Conservation (phyloP, 116 monocot species). For the Zostera marina region DNA sequence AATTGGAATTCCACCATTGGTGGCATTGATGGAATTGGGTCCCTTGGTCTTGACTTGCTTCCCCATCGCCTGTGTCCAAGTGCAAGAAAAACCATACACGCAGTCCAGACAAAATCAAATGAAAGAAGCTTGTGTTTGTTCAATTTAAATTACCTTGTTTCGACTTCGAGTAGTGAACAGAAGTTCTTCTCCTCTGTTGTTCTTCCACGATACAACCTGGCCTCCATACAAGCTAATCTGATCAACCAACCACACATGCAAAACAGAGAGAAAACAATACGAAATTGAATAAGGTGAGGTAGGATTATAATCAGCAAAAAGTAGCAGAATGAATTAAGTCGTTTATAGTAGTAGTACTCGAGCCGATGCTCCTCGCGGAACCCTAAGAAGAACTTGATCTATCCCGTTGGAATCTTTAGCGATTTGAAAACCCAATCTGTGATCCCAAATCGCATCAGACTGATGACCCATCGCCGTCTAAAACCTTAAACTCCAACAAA, state of each 20-base stretch:
- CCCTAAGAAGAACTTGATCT: constrained; percentile 47
- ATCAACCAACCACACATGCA: neutral
- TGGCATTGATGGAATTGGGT: no score
- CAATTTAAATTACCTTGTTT: no score
- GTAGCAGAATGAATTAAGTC: neutral
- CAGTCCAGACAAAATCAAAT: neutral
- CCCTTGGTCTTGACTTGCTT: constrained; percentile 59
- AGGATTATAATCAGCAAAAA: neutral
- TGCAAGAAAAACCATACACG: neutral
- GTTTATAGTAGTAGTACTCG: constrained; percentile 19
- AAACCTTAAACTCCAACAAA: no score
- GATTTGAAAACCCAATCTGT: constrained; percentile 28
- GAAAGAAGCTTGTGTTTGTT: no score
- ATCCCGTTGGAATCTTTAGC: constrained; percentile 60
- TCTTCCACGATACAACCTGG: constrained; percentile 77
- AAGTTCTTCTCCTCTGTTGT: constrained; percentile 62
- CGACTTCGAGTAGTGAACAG: constrained; percentile 76
- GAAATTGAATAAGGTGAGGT: neutral
- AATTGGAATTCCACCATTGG: constrained; percentile 81
- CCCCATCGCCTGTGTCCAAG: constrained; percentile 42
- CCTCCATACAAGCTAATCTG: constrained; percentile 78
- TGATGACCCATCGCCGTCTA: constrained; percentile 60
- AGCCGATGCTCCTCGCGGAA: constrained; percentile 57
- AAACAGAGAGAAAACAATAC: neutral
- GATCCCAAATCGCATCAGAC: constrained; percentile 46